Base-by-base conservation (phyloP, 139 green algal species). In the Yamagishiella unicocca region DNA sequence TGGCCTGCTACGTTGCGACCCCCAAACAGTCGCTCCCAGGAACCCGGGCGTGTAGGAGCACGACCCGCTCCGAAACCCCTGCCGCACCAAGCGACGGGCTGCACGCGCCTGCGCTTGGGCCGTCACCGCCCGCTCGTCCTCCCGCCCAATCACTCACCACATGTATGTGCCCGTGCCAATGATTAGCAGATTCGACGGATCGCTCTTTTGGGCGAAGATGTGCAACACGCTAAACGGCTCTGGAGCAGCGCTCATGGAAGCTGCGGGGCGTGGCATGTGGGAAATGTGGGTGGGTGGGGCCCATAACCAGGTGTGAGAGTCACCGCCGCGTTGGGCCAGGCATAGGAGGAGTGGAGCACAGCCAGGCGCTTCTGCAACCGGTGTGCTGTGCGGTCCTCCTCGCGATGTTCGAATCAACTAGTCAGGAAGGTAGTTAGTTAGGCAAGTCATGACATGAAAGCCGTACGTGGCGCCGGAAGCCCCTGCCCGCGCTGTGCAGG, bases 161-260 rank as follows among this genome's bases (percentile, higher is more conserved):
- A 88, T 90, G 70, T 87, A 88, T 3, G 71, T 71, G 2, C 85
- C 88, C 8, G 76, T 31, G 19, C 83, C 78, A 19, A 93, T 42
- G 14, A 93, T 70, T 24, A 93, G 46, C 38, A 92, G 75, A 25
- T 85, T 75, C 64, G 66, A 62, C 0, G 85, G 74, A 33, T 70
- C 85, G 53, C 43, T 81, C 40, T 87, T 88, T 38, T 90, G 86
- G 22, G 85, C 45, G 31, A 89, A 58, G 29, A 93, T 71, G n/a
- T 46, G 58, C 2, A 85, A 37, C 2, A 93, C 87, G 17, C 46
- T 68, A 8, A 93, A 50, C 19, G 66, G 4, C 84, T 93, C 73
- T 0, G 50, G 50, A 27, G 17, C 42, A 43, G 85, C 43, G 46
- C 85, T 77, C 4, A 82, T 75, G 43, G 38, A 77, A 88, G 85